These are phyloP conservation scores for Helicocarpus griseus DNA, from an alignment of 2,329 filamentous ascomycete species.

Conservation along the genomic window DNA sequence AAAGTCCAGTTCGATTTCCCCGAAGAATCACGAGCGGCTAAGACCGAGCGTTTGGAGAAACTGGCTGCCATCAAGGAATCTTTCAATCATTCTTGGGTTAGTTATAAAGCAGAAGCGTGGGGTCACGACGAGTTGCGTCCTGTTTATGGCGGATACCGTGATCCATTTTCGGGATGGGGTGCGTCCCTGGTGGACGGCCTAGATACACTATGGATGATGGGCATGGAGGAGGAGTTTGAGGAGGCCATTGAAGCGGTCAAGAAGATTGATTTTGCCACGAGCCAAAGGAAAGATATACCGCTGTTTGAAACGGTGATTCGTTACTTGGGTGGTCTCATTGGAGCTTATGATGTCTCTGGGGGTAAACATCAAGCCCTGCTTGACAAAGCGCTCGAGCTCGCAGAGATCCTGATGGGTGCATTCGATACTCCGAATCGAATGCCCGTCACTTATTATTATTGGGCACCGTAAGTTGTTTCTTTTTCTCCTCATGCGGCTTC, in stretches of 20 bases:
- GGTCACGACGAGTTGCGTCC: slow-evolving; percentile 54
- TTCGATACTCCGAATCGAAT: slow-evolving; percentile 25
- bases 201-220: slow-evolving; percentile 56
- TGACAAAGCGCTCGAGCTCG: slow-evolving; percentile 44
- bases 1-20: slow-evolving; percentile 21
- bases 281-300: slow-evolving; percentile 25
- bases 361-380: slow-evolving; percentile 43
- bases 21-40: slow-evolving; percentile 18
- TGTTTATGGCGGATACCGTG: slow-evolving; percentile 41
- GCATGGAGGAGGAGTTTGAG: slow-evolving; percentile 46
- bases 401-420: slow-evolving; percentile 44
- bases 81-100: slow-evolving; percentile 48
- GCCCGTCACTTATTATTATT: slow-evolving; percentile 51
- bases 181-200: slow-evolving; percentile 53
- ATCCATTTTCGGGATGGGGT: slow-evolving; percentile 56
- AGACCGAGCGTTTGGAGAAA: slow-evolving; percentile 30
- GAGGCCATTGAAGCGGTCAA: slow-evolving; percentile 43
- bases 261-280: slow-evolving; percentile 45
- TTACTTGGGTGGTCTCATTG: slow-evolving; percentile 44
- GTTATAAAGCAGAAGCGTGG: slow-evolving; percentile 56
- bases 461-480: slow-evolving; percentile 49
- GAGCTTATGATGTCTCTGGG: slow-evolving; percentile 48
- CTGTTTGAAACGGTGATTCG: slow-evolving; percentile 45
- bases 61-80: slow-evolving; percentile 41
- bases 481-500: slow-evolving; percentile 3